Conservation (phyloP, 495 filamentous ascomycete genomes). For the Talaromyces wortmannii region DNA sequence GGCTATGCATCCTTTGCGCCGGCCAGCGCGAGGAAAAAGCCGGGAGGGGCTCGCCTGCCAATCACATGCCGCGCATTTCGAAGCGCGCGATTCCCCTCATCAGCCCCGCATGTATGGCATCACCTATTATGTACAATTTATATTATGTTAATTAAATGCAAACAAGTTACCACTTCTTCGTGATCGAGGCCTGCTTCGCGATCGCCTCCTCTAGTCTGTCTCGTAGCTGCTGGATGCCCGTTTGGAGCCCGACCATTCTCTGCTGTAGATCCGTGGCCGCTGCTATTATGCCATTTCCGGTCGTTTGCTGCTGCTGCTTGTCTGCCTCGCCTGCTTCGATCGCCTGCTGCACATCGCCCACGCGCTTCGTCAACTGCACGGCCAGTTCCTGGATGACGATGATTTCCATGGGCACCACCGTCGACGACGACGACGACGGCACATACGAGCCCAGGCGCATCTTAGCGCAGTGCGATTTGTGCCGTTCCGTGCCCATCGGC, state of each 20-base stretch:
- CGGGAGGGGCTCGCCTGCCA: neutral
- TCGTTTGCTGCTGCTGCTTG: neutral
- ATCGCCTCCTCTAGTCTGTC: neutral
- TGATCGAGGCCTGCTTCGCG: neutral
- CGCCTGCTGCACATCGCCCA: neutral
- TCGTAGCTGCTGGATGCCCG: neutral
- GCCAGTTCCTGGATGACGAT: neutral
- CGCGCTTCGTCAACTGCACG: neutral
- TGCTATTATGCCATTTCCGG: neutral
- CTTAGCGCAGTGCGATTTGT: neutral
- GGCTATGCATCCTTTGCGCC: no score
- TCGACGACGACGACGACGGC: conserved; percentile 1
- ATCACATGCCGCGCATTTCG: neutral
- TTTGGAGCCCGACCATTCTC: neutral
- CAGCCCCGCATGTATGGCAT: neutral
- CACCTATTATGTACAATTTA: no score
- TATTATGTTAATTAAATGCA: neutral
- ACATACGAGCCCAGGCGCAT: neutral
- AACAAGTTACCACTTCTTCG: neutral
- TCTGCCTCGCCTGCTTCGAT: no score
- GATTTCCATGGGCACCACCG: conserved; percentile 1
- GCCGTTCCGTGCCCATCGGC: neutral
- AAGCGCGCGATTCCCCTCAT: neutral
- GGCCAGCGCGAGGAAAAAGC: neutral
- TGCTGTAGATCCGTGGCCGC: neutral